Base-by-base conservation (phyloP, 2,329 filamentous ascomycete genomes). In the Chrysoporthe cubensis region DNA sequence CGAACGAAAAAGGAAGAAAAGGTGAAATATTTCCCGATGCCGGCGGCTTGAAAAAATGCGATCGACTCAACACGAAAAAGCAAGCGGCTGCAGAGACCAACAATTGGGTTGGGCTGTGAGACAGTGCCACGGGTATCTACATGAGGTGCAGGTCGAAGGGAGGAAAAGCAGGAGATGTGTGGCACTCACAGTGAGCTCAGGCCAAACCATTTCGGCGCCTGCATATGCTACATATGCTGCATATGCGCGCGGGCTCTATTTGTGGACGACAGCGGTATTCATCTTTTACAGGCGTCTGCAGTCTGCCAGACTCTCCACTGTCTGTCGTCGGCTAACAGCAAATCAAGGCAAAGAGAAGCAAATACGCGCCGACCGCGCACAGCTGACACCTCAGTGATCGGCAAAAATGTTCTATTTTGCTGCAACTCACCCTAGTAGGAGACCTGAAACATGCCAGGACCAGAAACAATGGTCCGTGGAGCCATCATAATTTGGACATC, bases 271-370 rank as follows among this genome's bases (percentile, higher is more conserved):
- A 37, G 16, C 18, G 16, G 54, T 40, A 32, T n/a, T 57, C 54
- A 18, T 57, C 32, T 57, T 13, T 37, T 57, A 40, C 34, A 18
- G 18, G 14, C 32, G 5, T 3, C 11, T 40, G 54, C 54, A 21
- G 32, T 40, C 54, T 40, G 54, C 54, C 34, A 34, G 16, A n/a
- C 5, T 40, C 32, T 57, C 54, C 54, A 54, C 54, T 34, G 54
- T 11, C 2, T 18, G 14, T 57, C 14, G 42, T 61, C 42, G 3
- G 59, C 59, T 11, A 4, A 18, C 34, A 44, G 54, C 64, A 54
- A 69, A 69, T 63, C 67, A 69, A 58, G 64, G 42, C 32, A 57
- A 52, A 9, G 26, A 50, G 58, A 52, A 63, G 52, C 52, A 63
- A 43, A 56, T 56, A 34, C 21, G 42, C 40, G 56, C 60, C 56